phyloP scores from a whole-genome alignment of 2,329 filamentous ascomycete genomes.

The Juglanconis juglandina region DNA sequence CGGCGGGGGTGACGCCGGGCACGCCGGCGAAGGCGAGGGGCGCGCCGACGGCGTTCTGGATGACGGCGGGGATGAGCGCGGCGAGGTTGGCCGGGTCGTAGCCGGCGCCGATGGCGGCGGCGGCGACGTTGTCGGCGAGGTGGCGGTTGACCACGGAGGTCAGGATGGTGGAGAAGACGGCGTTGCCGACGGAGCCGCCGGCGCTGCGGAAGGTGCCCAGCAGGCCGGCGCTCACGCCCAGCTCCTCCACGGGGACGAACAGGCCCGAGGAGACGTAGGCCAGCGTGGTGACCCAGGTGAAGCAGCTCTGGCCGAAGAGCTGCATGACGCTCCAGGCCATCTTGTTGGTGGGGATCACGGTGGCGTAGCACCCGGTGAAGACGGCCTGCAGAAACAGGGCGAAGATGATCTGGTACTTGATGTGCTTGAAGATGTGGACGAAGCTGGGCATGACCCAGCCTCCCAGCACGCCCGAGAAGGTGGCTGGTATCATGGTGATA shows the following conservation, averaged over 20 bases:
- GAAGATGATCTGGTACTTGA: conserved; percentile 28
- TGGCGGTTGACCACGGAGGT: conserved; percentile 27
- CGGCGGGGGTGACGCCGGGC: conserved; percentile 18
- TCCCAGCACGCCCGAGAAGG: conserved; percentile 23
- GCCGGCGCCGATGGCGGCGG: conserved; percentile 26
- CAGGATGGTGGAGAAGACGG: conserved; percentile 32
- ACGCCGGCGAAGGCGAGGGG: conserved; percentile 23
- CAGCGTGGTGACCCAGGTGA: conserved; percentile 30
- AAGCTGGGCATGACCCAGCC: conserved; percentile 30
- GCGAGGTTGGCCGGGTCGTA: conserved; percentile 21
- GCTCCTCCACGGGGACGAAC: conserved; percentile 28
- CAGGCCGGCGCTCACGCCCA: conserved; percentile 29
- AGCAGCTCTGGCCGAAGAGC: conserved; percentile 29
- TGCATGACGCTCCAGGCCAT: conserved; percentile 29
- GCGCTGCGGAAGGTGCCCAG: conserved; percentile 29
- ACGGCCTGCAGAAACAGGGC: conserved; percentile 28
- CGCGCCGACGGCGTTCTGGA: conserved; percentile 29
- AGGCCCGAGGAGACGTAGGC: conserved; percentile 29
- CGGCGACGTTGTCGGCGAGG: conserved; percentile 25
- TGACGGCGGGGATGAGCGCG: conserved; percentile 27
- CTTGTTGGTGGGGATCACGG: conserved; percentile 26
- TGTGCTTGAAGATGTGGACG: conserved; percentile 29
- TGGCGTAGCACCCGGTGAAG: conserved; percentile 27
- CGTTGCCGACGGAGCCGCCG: conserved; percentile 32
- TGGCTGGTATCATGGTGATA: conserved; percentile 24